Evolutionary conservation across 208 protist species (phyloP), one percentile per base, ranked within the genome.

Genomic region (Phytomonas sp.): DNA sequence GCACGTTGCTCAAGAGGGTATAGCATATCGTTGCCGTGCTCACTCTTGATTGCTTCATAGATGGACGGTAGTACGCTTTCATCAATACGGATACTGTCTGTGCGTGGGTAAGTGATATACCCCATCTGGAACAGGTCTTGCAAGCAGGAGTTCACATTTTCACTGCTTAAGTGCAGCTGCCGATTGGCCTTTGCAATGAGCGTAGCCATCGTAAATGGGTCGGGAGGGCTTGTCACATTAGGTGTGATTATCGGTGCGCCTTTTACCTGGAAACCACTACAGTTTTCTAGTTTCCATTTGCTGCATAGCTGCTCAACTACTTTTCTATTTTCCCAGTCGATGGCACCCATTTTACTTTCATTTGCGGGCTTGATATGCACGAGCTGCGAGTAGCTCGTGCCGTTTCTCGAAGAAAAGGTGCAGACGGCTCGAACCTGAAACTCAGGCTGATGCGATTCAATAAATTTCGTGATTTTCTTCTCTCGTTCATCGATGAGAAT

Each of bases 11-110:
- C 82, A 32, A 85, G 60, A 82, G 93, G 81, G 88, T 91, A 88
- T 89, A 99, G 72, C 20, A 78, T 28, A 73, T 95, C 97, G 72
- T 98, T 98, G 74, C 99, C 98, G 80, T 93, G 96, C 62, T 97
- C 95, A 76, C 98, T 98, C 75, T 98, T 98, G 62, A 99, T 98
- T 67, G 97, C 96, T 29, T 88, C 88, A 65, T 99, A 99, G 63
- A 99, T 99, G 79, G 98, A 96, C 66, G 97, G 96, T 74, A 99
- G 96, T 36, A 98, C 96, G 67, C 93, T 78, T 3, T 89, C 89
- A 66, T 94, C 89, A 64, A 97, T 88, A 71, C 92, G 92, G 30
- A 76, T 89, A 74, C 88, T 94, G 78, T 97, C 92, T 7, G 92
- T 95, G 43, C 92, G 75, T 26, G 92, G 92, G 76, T 97, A 97